Percentiles rank a stretch among this genome's conserved stretches.
phyloP scores from a whole-genome alignment of 768 basidiomycete genomes.

The Mycena leptocephala region DNA sequence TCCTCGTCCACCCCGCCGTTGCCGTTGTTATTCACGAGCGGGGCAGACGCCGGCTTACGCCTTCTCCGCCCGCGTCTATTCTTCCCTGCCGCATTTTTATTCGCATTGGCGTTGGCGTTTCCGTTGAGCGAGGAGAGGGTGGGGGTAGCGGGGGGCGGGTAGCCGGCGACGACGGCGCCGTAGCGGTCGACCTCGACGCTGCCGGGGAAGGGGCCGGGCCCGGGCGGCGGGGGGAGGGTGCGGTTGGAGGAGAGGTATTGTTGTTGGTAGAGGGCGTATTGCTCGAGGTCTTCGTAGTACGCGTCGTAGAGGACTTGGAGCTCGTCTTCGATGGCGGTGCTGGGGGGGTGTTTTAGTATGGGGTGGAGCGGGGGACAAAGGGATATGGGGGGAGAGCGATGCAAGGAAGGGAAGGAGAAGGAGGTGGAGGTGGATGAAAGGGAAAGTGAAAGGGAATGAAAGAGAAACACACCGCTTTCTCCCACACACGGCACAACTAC shows the following conservation, averaged over 20 bases:
- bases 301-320: slow-evolving; percentile 99
- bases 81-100: not conserved
- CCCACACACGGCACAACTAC: slow-evolving; percentile 96
- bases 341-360: slow-evolving; percentile 45
- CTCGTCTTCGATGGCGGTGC: slow-evolving; percentile 99
- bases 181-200: slow-evolving; percentile 97
- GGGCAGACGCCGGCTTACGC: not conserved
- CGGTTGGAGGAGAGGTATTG: slow-evolving; percentile 94
- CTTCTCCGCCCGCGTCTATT: slow-evolving; percentile 56
- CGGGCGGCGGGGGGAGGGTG: slow-evolving; percentile 92
- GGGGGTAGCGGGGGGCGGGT: not conserved
- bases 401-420: slow-evolving; percentile 40
- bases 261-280: slow-evolving; percentile 98
- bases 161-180: slow-evolving; percentile 72
- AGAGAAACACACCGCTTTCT: slow-evolving; percentile 87
- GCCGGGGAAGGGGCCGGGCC: slow-evolving; percentile 98
- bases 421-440: slow-evolving; percentile 30
- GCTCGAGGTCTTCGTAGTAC: slow-evolving; percentile 99
- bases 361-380: slow-evolving; percentile 37
- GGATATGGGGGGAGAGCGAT: slow-evolving; percentile 33
- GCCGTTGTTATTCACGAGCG: not conserved
- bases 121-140: slow-evolving; percentile 47
- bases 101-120: slow-evolving; percentile 47
- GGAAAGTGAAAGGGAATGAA: slow-evolving; percentile 39
- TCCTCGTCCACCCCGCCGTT: slow-evolving; percentile 60